Evolutionary conservation across 345 rosid species (phyloP), one percentile per base, ranked within the genome.

Genomic region (Geranium rotundifolium): DNA sequence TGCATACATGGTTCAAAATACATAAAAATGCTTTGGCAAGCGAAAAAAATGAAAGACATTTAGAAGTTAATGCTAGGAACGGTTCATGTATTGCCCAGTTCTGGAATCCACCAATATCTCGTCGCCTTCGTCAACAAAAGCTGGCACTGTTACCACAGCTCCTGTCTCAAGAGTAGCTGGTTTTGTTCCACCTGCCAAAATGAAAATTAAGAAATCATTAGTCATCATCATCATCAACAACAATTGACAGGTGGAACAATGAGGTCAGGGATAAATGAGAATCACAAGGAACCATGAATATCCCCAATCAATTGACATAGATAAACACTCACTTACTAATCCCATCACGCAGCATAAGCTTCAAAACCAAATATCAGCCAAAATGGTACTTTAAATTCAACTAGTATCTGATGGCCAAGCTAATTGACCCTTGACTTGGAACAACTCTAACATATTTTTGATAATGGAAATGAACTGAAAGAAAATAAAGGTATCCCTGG

Each of bases 81-180:
- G 82, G 81, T 77, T 87, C 91, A 83, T 78, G 77, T 93, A 93
- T 59, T 79, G 81, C 65, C 99, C 97, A 5, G 90, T 75, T 84
- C 96, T 87, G 34, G 97, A 83, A 65, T 89, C 99, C 66, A 93
- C 88, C 84, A 86, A 61, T 60, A 89, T 83, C 20, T 84, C 80
- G 3, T 85, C 97, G 67, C 41, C 41, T 34, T 1, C 41, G 3
- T 34, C 10, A 34, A 8, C 41, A 34, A 34, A 34, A 34, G 10
- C 41, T 8, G 10, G 41, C 41, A 34, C 2, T 23, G 78, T 86
- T 18, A 89, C 91, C 3, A 80, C 75, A 18, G 88, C 96, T n/a
- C 99, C 97, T 1, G 97, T 87, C 58, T 93, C 99, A 19, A 89
- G 71, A 56, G 82, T 86, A 9, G 91, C 97, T 7, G 90, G 85